A percentile compares a stretch with the other conserved stretches of the same genome.
phyloP scores from a whole-genome alignment of 805 yeast species.

The Candida coleopterorum region DNA sequence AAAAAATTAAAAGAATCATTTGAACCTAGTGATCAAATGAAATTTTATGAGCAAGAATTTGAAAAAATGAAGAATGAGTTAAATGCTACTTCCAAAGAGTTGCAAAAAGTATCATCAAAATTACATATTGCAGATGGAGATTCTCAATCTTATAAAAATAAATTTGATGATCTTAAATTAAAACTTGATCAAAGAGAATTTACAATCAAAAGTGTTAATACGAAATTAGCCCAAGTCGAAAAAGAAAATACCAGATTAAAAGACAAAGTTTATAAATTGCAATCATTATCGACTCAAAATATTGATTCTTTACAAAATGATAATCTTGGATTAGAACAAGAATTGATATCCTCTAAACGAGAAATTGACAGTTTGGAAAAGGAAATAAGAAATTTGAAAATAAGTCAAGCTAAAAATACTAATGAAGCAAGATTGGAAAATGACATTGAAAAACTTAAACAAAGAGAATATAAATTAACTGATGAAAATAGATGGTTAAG shows the following conservation, averaged over 20 bases:
- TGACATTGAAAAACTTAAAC: background rate
- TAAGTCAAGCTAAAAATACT: background rate
- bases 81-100: background rate
- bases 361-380: background rate
- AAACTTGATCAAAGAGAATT: background rate
- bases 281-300: background rate
- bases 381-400: background rate
- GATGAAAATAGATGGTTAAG: slow-evolving; percentile 1
- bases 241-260: background rate
- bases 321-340: background rate
- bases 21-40: slow-evolving; percentile 2
- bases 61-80: slow-evolving; percentile 5
- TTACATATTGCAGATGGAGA: background rate
- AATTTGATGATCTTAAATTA: background rate
- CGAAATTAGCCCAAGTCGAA: slow-evolving; percentile 1
- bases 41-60: slow-evolving; percentile 9
- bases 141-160: background rate
- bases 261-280: background rate
- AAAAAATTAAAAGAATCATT: slow-evolving; percentile 1
- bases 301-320: background rate
- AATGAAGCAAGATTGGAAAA: background rate
- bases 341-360: background rate
- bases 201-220: background rate
- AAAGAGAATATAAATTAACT: background rate
- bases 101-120: background rate